Base-by-base conservation (phyloP, 129 eudicot genomes). In the Ambrosia artemisiifolia region DNA sequence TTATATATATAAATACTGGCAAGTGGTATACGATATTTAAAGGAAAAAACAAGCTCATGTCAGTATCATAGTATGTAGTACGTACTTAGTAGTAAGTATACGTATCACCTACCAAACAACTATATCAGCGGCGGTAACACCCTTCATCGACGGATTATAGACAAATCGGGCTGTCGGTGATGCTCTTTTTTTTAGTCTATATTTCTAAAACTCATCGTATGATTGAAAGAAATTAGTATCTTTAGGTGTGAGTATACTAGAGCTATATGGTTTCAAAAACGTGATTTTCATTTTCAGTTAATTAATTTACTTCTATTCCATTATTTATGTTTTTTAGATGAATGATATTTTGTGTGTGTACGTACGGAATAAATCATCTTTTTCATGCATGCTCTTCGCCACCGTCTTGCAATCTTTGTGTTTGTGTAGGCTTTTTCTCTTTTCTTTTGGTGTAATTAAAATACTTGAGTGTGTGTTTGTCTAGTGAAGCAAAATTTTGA, bases 371-470 rank as follows among this genome's bases (percentile, higher is more conserved):
- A 61, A 60, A 46, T 28, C 65, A 70, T 61, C 69, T 53, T 70
- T 78, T 70, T 36, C 82, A 70, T 78, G 82, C 82, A 78, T 70
- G 82, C 76, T 70, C 67, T 60, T 55, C 16, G 36, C 60, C 77
- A 70, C 77, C 63, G 43, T 70, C 66, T 38, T 51, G 77, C 65
- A 70, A 70, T 70, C 62, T 67, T 67, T 59, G 72, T 49, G 35
- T 74, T 48, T 18, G 46, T 36, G 54, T 60, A 35, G 49, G 33
- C 40, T 9, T 70, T 24, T 56, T 62, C 19, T 34, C 43, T 60
- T 72, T 63, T 78, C 35, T 56, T 53, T 76, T 70, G 51, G 65
- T 62, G 17, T 24, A 24, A 24, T 47, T 47, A 35, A 68, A 20
- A 47, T 69, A 28, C 17, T 48, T 62, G 81, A 77, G 63, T 69